Evolutionary conservation across 1,139 yeast genomes (phyloP), one percentile per base, ranked within the genome.

Genomic region (Lodderomyces margitis): DNA sequence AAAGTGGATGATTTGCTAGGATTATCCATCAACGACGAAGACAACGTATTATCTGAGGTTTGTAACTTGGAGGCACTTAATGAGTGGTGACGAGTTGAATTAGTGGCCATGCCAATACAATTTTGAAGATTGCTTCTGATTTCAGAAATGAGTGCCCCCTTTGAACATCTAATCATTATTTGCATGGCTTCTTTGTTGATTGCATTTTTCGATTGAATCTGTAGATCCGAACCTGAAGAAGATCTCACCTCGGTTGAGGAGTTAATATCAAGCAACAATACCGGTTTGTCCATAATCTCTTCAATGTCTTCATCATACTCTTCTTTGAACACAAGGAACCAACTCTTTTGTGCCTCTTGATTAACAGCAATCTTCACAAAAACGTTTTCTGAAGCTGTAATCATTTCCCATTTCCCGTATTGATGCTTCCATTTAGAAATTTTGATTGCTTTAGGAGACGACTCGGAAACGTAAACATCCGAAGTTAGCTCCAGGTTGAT

Each of bases 321-420:
- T 50, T 71, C 77, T 49, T 70, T 69, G 54, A 71, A 72, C 3
- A 68, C 55, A 41, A 71, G 57, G 44, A 71, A 51, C 77, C 77
- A 72, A 37, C 67, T 53, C 46, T 60, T 58, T 37, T 56, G 53
- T 38, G 56, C 41, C 6, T 60, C 62, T 44, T 68, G 62, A 48
- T 70, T 69, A 12, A 65, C 64, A 3, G 61, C 74, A 16, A 70
- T 59, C 47, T 70, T 71, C 25, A 68, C 46, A 42, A 70, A 72
- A 1, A 71, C 47, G 16, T 52, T 61, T 39, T 68, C 73, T 42
- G 58, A 61, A 7, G 62, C 53, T 0, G 76, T 70, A 30, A 71
- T 45, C 71, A 70, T 63, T 52, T 71, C 75, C 76, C 76, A 72
- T 48, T 68, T 71, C 0, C 75, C 78, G 39, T 61, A 64, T 40